Conservation (phyloP, 163 green algal species). For the Chlamydomonas reinhardtii region DNA sequence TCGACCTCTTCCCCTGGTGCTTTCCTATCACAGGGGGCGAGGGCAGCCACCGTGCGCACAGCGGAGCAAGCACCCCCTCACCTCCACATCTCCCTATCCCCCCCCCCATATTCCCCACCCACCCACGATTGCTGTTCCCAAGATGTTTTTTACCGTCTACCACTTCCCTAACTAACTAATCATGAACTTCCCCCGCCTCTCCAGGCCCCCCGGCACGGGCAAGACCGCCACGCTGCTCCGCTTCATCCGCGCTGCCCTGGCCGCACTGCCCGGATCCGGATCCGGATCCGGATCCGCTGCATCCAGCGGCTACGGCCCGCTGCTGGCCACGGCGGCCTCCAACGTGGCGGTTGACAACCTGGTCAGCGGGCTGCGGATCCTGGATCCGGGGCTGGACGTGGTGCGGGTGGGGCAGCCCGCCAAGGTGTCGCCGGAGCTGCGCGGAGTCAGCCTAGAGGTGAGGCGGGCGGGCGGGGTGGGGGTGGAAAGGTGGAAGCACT, state of each 20-base stretch:
- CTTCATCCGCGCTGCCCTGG: constrained; percentile 69
- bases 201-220: constrained; percentile 70
- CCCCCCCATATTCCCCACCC: too few species aligned
- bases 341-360: constrained; percentile 94
- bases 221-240: constrained; percentile 74
- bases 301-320: constrained; percentile 49
- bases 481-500: not conserved
- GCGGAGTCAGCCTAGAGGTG: constrained; percentile 54
- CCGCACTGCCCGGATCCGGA: constrained; percentile 60
- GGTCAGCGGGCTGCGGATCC: constrained; percentile 67
- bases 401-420: constrained; percentile 92
- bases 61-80: too few species aligned
- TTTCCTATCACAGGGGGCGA: too few species aligned
- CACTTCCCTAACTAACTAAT: too few species aligned
- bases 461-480: not conserved
- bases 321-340: constrained; percentile 85
- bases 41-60: too few species aligned
- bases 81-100: too few species aligned
- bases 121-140: too few species aligned
- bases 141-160: too few species aligned
- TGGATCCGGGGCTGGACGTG: constrained; percentile 65
- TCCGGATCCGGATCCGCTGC: constrained; percentile 47
- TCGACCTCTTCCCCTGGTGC: too few species aligned
- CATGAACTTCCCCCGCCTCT: too few species aligned
- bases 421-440: constrained; percentile 56